A percentile compares a stretch with the other conserved stretches of the same genome.
phyloP scores from a whole-genome alignment of 495 filamentous ascomycete genomes.

The Cercophora samala region DNA sequence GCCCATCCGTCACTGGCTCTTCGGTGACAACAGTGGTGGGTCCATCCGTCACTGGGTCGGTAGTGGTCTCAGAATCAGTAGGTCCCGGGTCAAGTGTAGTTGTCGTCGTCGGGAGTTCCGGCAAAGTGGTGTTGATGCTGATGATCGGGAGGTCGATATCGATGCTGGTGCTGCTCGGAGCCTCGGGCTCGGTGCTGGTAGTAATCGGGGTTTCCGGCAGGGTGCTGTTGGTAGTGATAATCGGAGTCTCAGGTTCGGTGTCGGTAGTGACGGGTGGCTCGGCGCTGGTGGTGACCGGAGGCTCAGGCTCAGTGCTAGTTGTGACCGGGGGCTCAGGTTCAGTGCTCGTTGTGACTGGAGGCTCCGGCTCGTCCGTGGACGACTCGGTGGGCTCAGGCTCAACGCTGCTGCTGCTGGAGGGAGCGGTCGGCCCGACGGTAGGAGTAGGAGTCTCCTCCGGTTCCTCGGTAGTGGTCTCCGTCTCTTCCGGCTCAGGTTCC shows the following conservation, averaged over 20 bases:
- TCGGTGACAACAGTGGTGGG: background rate
- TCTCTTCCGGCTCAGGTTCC: background rate
- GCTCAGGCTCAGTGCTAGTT: background rate
- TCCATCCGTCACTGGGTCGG: background rate
- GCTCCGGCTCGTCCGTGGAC: background rate
- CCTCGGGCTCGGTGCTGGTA: background rate
- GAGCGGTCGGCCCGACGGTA: background rate
- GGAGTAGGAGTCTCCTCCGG: background rate
- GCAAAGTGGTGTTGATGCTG: background rate
- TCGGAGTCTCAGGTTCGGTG: background rate
- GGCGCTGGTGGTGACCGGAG: background rate
- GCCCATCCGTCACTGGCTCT: background rate
- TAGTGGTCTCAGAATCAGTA: no score
- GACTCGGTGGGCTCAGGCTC: background rate
- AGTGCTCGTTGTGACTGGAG: background rate
- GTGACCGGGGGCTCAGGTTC: background rate
- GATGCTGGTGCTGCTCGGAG: background rate
- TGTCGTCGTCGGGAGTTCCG: background rate
- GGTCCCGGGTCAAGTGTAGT: no score
- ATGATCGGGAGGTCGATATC: background rate
- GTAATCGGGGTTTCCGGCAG: background rate
- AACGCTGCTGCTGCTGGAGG: conserved; percentile 2
- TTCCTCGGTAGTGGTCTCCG: background rate
- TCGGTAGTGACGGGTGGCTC: background rate
- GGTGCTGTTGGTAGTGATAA: background rate